phyloP scores from a whole-genome alignment of 257 asterid species.

The Plantago major region DNA sequence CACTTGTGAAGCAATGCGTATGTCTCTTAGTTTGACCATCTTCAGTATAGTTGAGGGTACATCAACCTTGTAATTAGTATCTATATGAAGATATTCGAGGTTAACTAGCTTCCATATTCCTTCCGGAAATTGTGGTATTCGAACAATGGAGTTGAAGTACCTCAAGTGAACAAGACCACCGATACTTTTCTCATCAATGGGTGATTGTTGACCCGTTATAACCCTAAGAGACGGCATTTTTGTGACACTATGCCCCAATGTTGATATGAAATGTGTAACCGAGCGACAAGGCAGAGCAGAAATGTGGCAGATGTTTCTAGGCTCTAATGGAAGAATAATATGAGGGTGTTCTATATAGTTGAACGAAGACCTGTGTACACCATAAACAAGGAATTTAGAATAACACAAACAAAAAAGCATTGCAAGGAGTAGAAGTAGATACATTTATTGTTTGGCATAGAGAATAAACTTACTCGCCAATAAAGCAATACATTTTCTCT shows the following conservation, averaged over 20 bases:
- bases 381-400: background rate
- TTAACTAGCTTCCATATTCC: conserved; percentile 5
- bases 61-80: background rate
- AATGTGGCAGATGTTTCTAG: background rate
- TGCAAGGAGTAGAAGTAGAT: background rate
- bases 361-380: background rate
- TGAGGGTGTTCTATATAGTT: background rate
- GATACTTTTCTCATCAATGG: conserved; percentile 5
- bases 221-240: conserved; percentile 4
- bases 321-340: no score
- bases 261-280: background rate
- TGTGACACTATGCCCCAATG: background rate
- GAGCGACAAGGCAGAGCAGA: conserved; percentile 4
- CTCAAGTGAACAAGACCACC: no score
- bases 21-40: conserved; percentile 14
- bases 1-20: background rate
- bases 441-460: no score
- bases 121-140: background rate
- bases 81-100: conserved; percentile 12
- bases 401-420: background rate
- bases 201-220: background rate
- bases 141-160: background rate
- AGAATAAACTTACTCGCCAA: background rate
- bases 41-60: conserved; percentile 5
- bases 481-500: background rate